Evolutionary conservation across 441 rosid genomes (phyloP).

Genomic region (Geranium incanum): DNA sequence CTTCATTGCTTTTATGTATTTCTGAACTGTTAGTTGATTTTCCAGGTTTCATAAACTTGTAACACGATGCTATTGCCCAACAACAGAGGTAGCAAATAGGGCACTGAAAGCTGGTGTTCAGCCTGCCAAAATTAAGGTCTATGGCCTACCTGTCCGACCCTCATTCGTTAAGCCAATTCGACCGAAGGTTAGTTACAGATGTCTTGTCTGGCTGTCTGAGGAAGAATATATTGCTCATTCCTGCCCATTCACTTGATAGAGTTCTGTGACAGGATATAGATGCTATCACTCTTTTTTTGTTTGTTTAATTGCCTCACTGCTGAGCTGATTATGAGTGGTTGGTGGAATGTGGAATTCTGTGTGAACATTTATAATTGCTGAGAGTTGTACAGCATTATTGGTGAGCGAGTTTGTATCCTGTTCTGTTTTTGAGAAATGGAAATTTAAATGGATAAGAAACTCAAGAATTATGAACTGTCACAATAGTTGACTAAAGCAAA

Average conservation of each 20-base stretch:
- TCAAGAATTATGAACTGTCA: too few relatives aligned
- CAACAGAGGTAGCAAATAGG: conserved; percentile 81
- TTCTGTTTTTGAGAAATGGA: too few relatives aligned
- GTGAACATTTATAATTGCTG: not conserved
- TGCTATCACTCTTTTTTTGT: too few relatives aligned
- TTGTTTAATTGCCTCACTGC: too few relatives aligned
- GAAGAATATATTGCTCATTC: too few relatives aligned
- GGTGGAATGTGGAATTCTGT: not conserved
- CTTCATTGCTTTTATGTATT: conserved; percentile 17
- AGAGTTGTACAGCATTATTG: too few relatives aligned
- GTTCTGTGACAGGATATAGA: too few relatives aligned
- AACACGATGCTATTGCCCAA: conserved; percentile 93
- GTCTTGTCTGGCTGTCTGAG: not conserved
- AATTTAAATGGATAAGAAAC: too few relatives aligned
- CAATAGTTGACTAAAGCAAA: too few relatives aligned
- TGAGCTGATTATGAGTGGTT: too few relatives aligned
- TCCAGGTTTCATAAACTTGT: conserved; percentile 98
- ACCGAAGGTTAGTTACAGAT: conserved; percentile 54
- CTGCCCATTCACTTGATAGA: too few relatives aligned
- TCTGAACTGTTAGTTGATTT: conserved; percentile 13
- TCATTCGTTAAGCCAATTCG: conserved; percentile 87
- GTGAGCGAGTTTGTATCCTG: too few relatives aligned
- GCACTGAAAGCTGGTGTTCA: conserved; percentile 79
- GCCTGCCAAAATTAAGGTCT: conserved; percentile 76
- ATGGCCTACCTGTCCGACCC: conserved; percentile 93